Evolutionary conservation across 495 filamentous ascomycete genomes (phyloP), one percentile per base, ranked within the genome.

Genomic region (Penicillium dipodomyicola): DNA sequence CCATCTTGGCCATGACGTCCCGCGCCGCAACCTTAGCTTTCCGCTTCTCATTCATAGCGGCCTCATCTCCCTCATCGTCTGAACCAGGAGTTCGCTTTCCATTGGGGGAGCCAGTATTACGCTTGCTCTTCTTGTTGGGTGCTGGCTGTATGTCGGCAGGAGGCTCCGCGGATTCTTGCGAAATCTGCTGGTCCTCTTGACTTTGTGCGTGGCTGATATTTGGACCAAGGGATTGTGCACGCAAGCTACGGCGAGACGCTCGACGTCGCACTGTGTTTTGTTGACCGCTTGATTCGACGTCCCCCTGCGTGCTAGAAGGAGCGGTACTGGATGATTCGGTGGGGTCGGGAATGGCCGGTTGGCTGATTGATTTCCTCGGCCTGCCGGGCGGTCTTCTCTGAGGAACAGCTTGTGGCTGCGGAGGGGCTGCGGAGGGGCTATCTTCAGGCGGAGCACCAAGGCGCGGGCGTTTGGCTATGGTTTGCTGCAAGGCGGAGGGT

Each of bases 11-110:
- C 68, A 77, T 65, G 23, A 56, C 57, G 57, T 79, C 73, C 49
- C 73, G 65, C 52, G 65, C 66, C 47, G 71, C 68, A 43, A 72
- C 60, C 58, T 67, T 73, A 22, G 73, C 69, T 48, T 71, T 75
- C 37, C 70, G 75, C 54, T 68, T 68, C 45, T 72, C 70, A n/a
- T 56, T 43, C 55, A 58, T 49, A 20, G 27, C 47, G 3, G 30
- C 40, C 4, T 61, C 52, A 22, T 61, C 58, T 7, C 41, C 15
- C 2, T 32, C n/a, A 9, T 54, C 22, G 7, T 54, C 41, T 10
- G 15, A 43, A 22, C 20, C 52, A 17, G 32, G 32, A n/a, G 14
- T 47, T 12, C 20, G 30, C 6, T 17, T 37, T 30, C 42, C 52
- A 25, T 54, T 54, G 2, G 42, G 42, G 2, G 52, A 54, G 15